These are phyloP conservation scores for Trichophyton schoenleinii DNA, from an alignment of 2,329 filamentous ascomycete genomes.

Conservation along the genomic window DNA sequence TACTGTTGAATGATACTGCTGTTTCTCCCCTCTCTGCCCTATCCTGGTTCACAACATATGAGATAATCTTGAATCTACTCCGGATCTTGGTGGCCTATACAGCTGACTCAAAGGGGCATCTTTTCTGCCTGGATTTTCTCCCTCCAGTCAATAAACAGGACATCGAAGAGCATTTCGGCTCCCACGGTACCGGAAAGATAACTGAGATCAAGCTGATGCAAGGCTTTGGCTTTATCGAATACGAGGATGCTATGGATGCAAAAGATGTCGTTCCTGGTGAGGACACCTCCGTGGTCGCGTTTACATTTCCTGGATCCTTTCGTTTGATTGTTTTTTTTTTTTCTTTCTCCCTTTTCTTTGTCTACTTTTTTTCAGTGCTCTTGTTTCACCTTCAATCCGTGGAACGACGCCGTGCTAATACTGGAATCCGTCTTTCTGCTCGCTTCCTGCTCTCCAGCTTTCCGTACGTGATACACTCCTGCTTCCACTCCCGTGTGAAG, in stretches of 20 bases:
- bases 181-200: conserved; percentile 92
- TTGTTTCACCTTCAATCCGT: neutral
- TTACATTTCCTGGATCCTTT: neutral
- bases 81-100: conserved; percentile 17
- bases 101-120: conserved; percentile 24
- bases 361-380: neutral
- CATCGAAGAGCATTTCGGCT: conserved; percentile 88
- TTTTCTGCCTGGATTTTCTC: conserved; percentile 24
- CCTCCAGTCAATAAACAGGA: conserved; percentile 83
- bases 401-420: conserved; percentile 6
- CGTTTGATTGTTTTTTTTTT: neutral
- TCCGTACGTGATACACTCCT: conserved; percentile 35
- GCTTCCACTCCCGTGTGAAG: conserved; percentile 1
- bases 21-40: neutral
- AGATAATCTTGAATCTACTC: conserved; percentile 3
- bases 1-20: neutral
- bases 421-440: neutral
- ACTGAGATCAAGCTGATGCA: conserved; percentile 99
- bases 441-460: conserved; percentile 30
- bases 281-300: conserved; percentile 22
- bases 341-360: neutral
- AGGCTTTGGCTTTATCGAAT: conserved; percentile 98
- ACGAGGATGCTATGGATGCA: conserved; percentile 96
- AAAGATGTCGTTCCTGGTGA: conserved; percentile 95
- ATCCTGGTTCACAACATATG: neutral